Evolutionary conservation across 106 monocot genomes (phyloP), one percentile per base, ranked within the genome.

Genomic region (Apostasia shenzhenica): DNA sequence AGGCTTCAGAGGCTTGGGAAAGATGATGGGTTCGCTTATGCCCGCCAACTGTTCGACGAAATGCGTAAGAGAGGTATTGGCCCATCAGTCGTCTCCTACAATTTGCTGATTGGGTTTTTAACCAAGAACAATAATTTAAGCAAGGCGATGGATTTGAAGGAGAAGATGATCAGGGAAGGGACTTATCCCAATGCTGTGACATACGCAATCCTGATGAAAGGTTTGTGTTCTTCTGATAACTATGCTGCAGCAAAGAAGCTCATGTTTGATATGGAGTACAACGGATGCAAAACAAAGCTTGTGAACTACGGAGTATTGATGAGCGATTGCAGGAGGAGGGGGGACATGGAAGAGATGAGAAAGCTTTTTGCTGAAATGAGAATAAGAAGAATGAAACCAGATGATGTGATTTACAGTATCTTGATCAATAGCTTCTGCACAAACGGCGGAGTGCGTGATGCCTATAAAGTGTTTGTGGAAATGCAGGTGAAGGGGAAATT

Each of bases 201-300:
- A 1, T 99, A 84, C 61, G 87, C 85, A 12, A 12, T 93, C 68
- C 14, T 99, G 64, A 99, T 99, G 93, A 80, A 84, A 63, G 87
- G 81, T 9, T 40, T 99, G 67, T 99, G 99, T 59, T 42, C 54
- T 41, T 81, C 66, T 14, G 90, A 72, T 9, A 76, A 68, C 53
- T 88, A 78, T 41, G 75, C 54, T 5, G 72, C 68, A 6, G 99
- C 90, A 51, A 85, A 48, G 83, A 99, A 88, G 83, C 63, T 93
- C 73, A 79, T 99, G 89, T 88, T 99, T 53, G 93, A 99, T 70
- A 99, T 99, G 93, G 93, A 90, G 59, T 99, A 90, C 70, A 78
- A 76, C 46, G 93, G 87, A 10, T 99, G 99, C 76, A 76, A 82
- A 74, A 60, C 80, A 6, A 51, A 44, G 41, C 45, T 67, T 26